A percentile compares a stretch with the other conserved stretches of the same genome.
These are phyloP conservation scores for Pezizomycotina sp. DNA, from an alignment of 2,329 filamentous ascomycete genomes.

Conservation along the genomic window DNA sequence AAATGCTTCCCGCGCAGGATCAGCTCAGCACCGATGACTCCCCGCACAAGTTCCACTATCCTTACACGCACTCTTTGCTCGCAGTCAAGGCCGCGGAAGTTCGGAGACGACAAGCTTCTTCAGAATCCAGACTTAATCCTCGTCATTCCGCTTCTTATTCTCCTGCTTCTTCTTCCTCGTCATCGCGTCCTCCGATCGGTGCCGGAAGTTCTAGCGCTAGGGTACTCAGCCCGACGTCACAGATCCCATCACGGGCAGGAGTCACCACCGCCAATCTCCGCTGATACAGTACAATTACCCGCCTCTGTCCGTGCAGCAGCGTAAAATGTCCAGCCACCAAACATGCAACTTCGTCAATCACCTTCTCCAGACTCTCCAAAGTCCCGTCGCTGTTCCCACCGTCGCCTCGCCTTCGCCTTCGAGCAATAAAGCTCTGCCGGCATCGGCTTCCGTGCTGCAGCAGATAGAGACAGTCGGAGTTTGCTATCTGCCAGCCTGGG, in stretches of 20 bases:
- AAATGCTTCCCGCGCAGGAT: constrained; percentile 24
- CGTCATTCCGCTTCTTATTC: neutral
- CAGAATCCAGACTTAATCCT: neutral
- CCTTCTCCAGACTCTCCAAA: too few relatives aligned
- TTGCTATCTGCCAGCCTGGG: too few relatives aligned
- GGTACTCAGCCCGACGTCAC: constrained; percentile 4
- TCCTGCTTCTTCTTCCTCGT: constrained; percentile 9
- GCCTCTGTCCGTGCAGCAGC: constrained; percentile 4
- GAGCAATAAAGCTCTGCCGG: constrained; percentile 7
- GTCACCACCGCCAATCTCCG: constrained; percentile 7
- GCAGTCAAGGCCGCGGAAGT: constrained; percentile 19
- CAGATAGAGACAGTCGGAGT: constrained; percentile 14
- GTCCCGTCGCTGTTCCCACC: constrained; percentile 11
- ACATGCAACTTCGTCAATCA: too few relatives aligned
- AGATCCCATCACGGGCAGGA: neutral
- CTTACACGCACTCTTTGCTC: constrained; percentile 23
- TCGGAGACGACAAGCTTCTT: neutral
- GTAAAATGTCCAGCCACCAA: too few relatives aligned
- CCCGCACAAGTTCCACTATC: constrained; percentile 24
- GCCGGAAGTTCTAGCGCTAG: constrained; percentile 9
- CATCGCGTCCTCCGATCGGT: constrained; percentile 11
- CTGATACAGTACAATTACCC: constrained; percentile 8
- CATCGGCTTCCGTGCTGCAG: constrained; percentile 9
- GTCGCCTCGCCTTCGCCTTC: constrained; percentile 11
- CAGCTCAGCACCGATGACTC: constrained; percentile 19